A percentile compares a stretch with the other conserved stretches of the same genome.
These are phyloP conservation scores for Gossypium sturtianum DNA, from an alignment of 345 rosid genomes.

Conservation along the genomic window DNA sequence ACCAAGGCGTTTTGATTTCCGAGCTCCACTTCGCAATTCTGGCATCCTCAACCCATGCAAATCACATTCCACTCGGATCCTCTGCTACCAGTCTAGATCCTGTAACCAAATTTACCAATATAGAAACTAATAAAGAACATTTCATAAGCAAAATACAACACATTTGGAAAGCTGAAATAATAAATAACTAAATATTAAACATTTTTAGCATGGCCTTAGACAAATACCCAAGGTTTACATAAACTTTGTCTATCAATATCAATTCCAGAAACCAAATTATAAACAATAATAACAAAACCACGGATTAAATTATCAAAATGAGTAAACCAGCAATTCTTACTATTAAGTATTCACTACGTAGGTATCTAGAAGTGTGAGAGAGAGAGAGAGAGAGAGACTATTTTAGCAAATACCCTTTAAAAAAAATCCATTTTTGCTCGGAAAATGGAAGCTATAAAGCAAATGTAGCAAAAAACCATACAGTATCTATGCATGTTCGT, in stretches of 20 bases:
- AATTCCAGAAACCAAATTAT: constrained; percentile 3
- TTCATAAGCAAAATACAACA: neutral
- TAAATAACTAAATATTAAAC: constrained; percentile 1
- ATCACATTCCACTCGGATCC: constrained; percentile 41
- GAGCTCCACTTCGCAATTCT: constrained; percentile 94
- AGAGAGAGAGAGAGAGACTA: neutral
- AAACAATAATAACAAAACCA: constrained; percentile 6
- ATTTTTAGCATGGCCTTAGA: neutral
- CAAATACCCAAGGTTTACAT: constrained; percentile 14
- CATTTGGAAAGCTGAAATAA: constrained; percentile 11
- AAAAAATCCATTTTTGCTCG: constrained; percentile 2
- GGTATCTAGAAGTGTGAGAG: neutral
- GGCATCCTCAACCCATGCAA: constrained; percentile 99
- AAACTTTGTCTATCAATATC: neutral
- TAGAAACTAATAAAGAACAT: constrained; percentile 6
- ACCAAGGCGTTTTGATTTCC: constrained; percentile 87
- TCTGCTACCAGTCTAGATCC: constrained; percentile 25
- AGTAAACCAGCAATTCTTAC: neutral
- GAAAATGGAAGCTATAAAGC: constrained; percentile 16
- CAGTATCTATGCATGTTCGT: constrained; percentile 7
- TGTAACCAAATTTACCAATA: constrained; percentile 6
- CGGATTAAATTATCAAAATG: neutral
- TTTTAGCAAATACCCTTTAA: constrained; percentile 13
- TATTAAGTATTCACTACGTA: constrained; percentile 1
- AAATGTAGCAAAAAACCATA: constrained; percentile 26